A percentile compares a stretch with the other conserved stretches of the same genome.
phyloP scores from a whole-genome alignment of 2,329 filamentous ascomycete species.

The Alternaria gansuensis region DNA sequence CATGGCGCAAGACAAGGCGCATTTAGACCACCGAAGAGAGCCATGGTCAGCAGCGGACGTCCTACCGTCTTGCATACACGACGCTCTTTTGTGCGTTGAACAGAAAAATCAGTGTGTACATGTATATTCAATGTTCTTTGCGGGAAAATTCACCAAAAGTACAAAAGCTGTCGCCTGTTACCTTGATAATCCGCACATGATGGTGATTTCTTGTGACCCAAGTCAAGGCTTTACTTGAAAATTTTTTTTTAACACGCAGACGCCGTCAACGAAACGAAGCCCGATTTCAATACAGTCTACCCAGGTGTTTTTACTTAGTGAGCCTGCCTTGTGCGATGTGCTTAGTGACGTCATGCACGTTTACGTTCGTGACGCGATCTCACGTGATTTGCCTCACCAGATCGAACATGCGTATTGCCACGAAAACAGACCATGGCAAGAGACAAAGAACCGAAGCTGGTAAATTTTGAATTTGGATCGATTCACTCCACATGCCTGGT shows the following conservation, averaged over 20 bases:
- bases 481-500: constrained; percentile 50
- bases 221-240: background rate
- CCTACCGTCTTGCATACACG: background rate
- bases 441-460: constrained; percentile 17
- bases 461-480: constrained; percentile 40
- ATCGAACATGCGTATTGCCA: background rate
- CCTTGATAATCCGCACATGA: background rate
- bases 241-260: no score
- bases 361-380: constrained; percentile 14
- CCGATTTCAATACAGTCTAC: no score
- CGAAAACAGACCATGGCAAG: background rate
- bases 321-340: background rate
- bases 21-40: background rate
- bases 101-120: background rate
- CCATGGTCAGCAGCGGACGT: background rate
- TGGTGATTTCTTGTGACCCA: background rate
- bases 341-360: constrained; percentile 9
- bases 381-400: constrained; percentile 14
- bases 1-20: background rate
- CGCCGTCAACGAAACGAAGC: no score
- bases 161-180: background rate
- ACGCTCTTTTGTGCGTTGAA: background rate
- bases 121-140: background rate
- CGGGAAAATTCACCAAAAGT: constrained; percentile 1
- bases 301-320: no score